Evolutionary conservation across 805 yeast species (phyloP).

Genomic region (Saccharomycopsis lassenensis): DNA sequence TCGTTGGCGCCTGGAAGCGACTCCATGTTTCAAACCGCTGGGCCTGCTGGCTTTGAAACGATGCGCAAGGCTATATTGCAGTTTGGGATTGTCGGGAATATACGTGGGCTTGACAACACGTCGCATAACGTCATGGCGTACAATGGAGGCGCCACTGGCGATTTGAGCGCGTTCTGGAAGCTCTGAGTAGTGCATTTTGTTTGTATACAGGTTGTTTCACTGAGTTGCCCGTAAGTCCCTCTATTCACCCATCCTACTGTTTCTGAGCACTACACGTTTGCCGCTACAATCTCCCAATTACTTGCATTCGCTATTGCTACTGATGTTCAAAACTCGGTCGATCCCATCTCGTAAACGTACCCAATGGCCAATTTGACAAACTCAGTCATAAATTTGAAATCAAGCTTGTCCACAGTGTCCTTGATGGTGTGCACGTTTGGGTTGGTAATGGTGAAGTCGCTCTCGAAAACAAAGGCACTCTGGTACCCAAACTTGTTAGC

Average conservation of each 20-base stretch:
- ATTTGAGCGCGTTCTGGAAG: no score
- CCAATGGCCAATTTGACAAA: slow-evolving; percentile 73
- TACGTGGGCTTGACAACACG: slow-evolving; percentile 33
- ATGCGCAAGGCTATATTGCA: slow-evolving; percentile 41
- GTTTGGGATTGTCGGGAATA: slow-evolving; percentile 37
- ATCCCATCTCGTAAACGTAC: slow-evolving; percentile 57
- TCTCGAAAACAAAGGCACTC: slow-evolving; percentile 71
- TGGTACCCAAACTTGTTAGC: slow-evolving; percentile 81
- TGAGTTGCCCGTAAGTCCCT: no score
- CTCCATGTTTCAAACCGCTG: slow-evolving; percentile 36
- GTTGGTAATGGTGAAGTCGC: slow-evolving; percentile 51
- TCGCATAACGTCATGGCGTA: slow-evolving; percentile 49
- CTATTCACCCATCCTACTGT: no score
- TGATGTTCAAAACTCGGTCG: slow-evolving; percentile 23
- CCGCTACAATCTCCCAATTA: no score
- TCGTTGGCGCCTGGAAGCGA: slow-evolving; percentile 61
- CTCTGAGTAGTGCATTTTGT: no score
- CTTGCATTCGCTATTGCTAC: no score
- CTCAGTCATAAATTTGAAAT: slow-evolving; percentile 69
- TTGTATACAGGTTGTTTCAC: no score
- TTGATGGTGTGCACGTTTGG: slow-evolving; percentile 63
- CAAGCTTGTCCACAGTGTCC: slow-evolving; percentile 76
- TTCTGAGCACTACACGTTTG: no score
- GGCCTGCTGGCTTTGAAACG: slow-evolving; percentile 34
- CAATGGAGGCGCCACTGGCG: no score